phyloP scores from a whole-genome alignment of 345 rosid species.

The Syzygium aromaticum region DNA sequence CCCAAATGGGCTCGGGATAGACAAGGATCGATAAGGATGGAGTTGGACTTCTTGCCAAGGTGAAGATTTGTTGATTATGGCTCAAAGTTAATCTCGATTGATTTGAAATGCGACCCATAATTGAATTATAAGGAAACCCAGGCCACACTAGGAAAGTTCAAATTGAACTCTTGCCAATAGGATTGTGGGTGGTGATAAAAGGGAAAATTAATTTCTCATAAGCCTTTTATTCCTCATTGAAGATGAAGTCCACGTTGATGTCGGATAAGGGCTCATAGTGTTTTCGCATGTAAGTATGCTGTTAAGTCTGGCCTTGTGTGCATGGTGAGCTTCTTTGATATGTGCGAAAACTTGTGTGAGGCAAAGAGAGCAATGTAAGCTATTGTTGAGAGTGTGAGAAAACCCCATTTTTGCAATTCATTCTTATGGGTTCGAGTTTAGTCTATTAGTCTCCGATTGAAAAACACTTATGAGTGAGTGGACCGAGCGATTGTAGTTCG shows the following conservation, averaged over 20 bases:
- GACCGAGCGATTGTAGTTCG: not conserved
- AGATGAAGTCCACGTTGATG: not conserved
- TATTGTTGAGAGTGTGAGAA: not conserved
- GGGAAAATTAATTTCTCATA: not conserved
- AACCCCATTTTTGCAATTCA: not conserved
- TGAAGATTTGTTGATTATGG: not conserved
- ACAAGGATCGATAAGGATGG: not conserved
- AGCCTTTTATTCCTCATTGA: not conserved
- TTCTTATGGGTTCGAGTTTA: not conserved
- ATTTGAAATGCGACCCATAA: not conserved
- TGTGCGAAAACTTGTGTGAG: not conserved
- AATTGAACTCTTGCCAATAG: not conserved
- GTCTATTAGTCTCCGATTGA: fast-evolving
- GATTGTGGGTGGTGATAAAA: not conserved
- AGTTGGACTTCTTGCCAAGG: not conserved
- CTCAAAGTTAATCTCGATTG: not conserved
- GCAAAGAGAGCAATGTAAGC: not conserved
- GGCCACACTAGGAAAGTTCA: not conserved
- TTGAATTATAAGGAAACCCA: not conserved
- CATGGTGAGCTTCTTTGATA: not conserved
- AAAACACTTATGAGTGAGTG: not conserved
- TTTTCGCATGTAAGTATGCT: not conserved
- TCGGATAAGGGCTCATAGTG: not conserved
- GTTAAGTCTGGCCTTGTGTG: not conserved
- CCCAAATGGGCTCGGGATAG: not conserved